Conservation (phyloP, 306 rosid genomes). For the Inga oerstediana region DNA sequence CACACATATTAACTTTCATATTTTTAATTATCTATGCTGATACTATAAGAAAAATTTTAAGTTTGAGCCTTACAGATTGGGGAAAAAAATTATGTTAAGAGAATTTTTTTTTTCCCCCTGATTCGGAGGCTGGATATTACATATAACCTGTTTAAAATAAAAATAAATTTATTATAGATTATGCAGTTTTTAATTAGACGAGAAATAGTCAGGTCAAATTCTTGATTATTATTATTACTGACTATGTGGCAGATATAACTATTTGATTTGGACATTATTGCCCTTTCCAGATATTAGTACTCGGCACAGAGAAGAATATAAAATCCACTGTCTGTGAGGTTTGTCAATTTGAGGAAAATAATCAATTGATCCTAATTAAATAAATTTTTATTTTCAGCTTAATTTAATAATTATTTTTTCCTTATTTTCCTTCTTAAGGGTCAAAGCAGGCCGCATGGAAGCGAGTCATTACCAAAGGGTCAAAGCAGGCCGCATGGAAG, state of each 20-base stretch:
- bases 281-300: slow-evolving; percentile 59
- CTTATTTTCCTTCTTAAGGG: slow-evolving; percentile 31
- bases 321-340: slow-evolving; percentile 65
- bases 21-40: no score
- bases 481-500: no score
- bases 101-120: no score
- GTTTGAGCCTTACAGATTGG: no score
- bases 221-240: not conserved
- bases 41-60: no score
- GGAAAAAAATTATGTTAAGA: no score
- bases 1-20: no score
- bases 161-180: not conserved
- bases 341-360: slow-evolving; percentile 16
- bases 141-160: no score
- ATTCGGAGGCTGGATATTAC: no score
- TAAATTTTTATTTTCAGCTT: not conserved
- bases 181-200: not conserved
- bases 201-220: not conserved
- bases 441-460: slow-evolving; percentile 61
- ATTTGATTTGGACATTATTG: not conserved
- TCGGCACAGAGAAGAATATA: slow-evolving; percentile 30
- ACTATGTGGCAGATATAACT: not conserved
- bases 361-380: not conserved
- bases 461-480: slow-evolving; percentile 56
- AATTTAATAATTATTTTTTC: not conserved